These are phyloP conservation scores for Ganoderma meredithae DNA, from an alignment of 1,284 basidiomycete genomes.

Conservation along the genomic window DNA sequence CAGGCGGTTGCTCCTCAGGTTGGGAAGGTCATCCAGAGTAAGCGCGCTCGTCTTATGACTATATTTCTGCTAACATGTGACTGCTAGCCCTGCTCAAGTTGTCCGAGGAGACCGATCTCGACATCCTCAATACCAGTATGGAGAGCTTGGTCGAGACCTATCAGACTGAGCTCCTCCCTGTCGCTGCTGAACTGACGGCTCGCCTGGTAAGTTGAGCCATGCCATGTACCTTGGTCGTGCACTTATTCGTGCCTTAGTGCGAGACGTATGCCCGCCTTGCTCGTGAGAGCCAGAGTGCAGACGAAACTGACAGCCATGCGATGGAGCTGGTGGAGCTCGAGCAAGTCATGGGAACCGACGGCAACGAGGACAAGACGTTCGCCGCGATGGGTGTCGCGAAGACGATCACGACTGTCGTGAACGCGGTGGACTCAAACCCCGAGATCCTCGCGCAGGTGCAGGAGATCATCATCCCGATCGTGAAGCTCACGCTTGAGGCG, in stretches of 20 bases:
- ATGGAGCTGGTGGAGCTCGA: slow-evolving; percentile 61
- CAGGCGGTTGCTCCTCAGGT: slow-evolving; percentile 80
- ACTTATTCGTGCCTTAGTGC: slow-evolving; percentile 53
- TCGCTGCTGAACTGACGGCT: slow-evolving; percentile 83
- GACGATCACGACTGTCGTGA: slow-evolving; percentile 79
- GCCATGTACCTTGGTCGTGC: neutral
- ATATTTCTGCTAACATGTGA: neutral
- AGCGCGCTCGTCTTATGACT: slow-evolving; percentile 29
- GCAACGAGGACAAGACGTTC: slow-evolving; percentile 84
- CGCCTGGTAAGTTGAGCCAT: slow-evolving; percentile 68
- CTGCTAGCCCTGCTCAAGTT: slow-evolving; percentile 78
- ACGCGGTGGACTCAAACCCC: slow-evolving; percentile 75
- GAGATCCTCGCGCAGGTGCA: slow-evolving; percentile 86
- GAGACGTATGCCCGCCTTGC: slow-evolving; percentile 85
- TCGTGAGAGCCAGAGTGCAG: slow-evolving; percentile 66
- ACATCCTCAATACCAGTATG: slow-evolving; percentile 84
- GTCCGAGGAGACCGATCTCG: slow-evolving; percentile 89
- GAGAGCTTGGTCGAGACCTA: slow-evolving; percentile 88
- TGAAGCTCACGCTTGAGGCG: slow-evolving; percentile 80
- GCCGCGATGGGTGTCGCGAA: slow-evolving; percentile 87
- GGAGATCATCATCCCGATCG: slow-evolving; percentile 81
- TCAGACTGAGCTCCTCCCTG: slow-evolving; percentile 85
- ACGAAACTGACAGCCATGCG: slow-evolving; percentile 54
- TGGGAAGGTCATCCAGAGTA: slow-evolving; percentile 88
- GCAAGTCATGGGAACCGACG: slow-evolving; percentile 54